Base-by-base conservation (phyloP, 768 basidiomycete species). In the Serendipita sp. region DNA sequence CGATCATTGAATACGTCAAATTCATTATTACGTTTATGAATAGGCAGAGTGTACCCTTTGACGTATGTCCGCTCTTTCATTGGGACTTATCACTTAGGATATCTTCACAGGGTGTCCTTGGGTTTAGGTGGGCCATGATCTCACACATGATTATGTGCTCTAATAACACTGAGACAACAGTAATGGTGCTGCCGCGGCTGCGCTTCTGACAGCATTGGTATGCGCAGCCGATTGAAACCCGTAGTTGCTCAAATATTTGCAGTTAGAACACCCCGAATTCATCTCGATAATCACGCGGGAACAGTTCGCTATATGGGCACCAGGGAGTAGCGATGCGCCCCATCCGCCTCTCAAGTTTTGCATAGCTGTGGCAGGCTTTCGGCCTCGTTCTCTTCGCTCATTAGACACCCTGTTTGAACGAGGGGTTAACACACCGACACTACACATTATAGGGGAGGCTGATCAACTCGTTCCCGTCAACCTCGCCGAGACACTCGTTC, bases 181-280 rank as follows among this genome's bases (percentile, higher is more conserved):
- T 67, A 89, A 92, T 74, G 89, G 89, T 15, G 89, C 86, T 15
- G 82, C 81, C 3, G 78, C 89, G 73, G 90, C 87, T 36, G 85
- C 81, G 8, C 69, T 90, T 37, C 75, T 90, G 29, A 74, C 84
- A 33, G 84, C 87, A 29, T 71, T 90, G 71, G 88, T 90, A 66
- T 40, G 37, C 37, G 13, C 13, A 13, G 13, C 37, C 37, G 37
- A 5, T 40, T 13, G 37, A 40, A 5, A 40, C 37, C 13, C 37
- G 37, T 40, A 5, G n/a, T 16, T 50, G 48, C 5, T 50, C 48
- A n/a, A 5, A 8, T 18, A 50, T 31, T 64, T 40, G 37, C 67
- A 83, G 83, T 75, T 84, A 29, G 83, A 84, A 71, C 75, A 71
- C 58, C 83, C 83, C 0, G 71, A 79, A 83, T 2, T 73, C 79